Conservation (phyloP, 2,329 filamentous ascomycete species). For the Trematosphaeria pertusa region DNA sequence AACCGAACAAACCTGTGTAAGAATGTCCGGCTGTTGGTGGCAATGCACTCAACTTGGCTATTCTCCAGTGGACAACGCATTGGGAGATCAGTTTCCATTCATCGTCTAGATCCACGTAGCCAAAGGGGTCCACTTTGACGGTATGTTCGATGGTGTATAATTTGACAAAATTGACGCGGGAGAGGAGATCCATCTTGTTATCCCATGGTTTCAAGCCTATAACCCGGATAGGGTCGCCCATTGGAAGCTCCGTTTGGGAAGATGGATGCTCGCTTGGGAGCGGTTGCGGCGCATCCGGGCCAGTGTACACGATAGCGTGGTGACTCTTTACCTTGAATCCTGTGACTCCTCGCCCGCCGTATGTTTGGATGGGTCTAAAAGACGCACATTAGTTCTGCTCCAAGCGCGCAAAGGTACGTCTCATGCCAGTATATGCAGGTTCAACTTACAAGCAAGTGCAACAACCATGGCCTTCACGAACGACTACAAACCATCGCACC, state of each 20-base stretch:
- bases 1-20: too few species aligned
- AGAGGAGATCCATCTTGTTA: constrained; percentile 22
- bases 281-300: constrained; percentile 2
- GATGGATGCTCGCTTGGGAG: constrained; percentile 6
- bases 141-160: constrained; percentile 37
- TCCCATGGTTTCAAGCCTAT: constrained; percentile 8
- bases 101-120: constrained; percentile 18
- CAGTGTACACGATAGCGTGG: constrained; percentile 27
- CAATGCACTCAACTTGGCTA: not conserved
- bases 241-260: constrained; percentile 3
- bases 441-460: constrained; percentile 21
- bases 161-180: constrained; percentile 31
- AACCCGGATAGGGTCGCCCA: constrained; percentile 24
- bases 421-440: not conserved
- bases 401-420: too few species aligned
- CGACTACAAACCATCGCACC: constrained; percentile 26
- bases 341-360: not conserved
- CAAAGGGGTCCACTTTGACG: constrained; percentile 33
- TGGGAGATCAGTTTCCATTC: not conserved
- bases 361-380: not conserved
- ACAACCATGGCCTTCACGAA: constrained; percentile 16
- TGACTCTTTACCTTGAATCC: constrained; percentile 1
- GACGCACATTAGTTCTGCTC: not conserved
- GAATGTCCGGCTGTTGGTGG: not conserved
- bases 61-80: not conserved